Evolutionary conservation across 495 filamentous ascomycete species (phyloP).

Genomic region (Platismatia glauca): DNA sequence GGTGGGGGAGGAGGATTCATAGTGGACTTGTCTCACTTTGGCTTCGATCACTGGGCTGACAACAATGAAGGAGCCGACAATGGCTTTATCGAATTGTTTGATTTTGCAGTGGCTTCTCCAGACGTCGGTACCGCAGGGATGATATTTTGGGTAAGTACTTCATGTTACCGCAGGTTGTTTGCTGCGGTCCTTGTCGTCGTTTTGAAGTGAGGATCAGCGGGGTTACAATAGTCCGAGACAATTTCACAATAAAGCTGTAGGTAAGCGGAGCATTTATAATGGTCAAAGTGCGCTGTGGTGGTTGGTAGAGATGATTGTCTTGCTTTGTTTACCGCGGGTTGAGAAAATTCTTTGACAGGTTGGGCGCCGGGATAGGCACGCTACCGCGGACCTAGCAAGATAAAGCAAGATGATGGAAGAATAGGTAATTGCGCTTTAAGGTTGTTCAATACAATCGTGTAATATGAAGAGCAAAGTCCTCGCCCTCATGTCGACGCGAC

Average conservation of each 20-base stretch:
- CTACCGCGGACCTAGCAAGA: slow-evolving; percentile 8
- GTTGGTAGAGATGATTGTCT: background rate
- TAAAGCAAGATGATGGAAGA: slow-evolving; percentile 13
- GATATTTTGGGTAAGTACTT: slow-evolving; percentile 20
- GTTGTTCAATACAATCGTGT: background rate
- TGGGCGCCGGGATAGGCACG: slow-evolving; percentile 7
- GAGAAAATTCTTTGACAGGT: slow-evolving; percentile 8
- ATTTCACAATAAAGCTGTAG: background rate
- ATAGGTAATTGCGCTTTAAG: background rate
- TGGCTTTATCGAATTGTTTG: slow-evolving; percentile 1
- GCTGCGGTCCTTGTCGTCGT: background rate
- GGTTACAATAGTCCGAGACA: background rate
- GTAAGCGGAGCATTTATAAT: background rate
- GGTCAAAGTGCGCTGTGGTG: background rate
- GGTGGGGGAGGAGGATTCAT: slow-evolving; percentile 50
- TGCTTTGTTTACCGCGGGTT: slow-evolving; percentile 12
- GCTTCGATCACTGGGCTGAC: background rate
- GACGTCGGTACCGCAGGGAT: slow-evolving; percentile 19
- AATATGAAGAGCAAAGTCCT: background rate
- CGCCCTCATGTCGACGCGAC: background rate
- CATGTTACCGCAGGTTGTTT: slow-evolving; percentile 23
- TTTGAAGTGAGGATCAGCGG: background rate
- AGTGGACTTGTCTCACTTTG: slow-evolving; percentile 2
- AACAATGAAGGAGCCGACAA: background rate
- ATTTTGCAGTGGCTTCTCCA: slow-evolving; percentile 9